Percentiles rank a stretch among this genome's conserved stretches.
These are phyloP conservation scores for Blastomyces parvus DNA, from an alignment of 2,329 filamentous ascomycete species.

Conservation along the genomic window DNA sequence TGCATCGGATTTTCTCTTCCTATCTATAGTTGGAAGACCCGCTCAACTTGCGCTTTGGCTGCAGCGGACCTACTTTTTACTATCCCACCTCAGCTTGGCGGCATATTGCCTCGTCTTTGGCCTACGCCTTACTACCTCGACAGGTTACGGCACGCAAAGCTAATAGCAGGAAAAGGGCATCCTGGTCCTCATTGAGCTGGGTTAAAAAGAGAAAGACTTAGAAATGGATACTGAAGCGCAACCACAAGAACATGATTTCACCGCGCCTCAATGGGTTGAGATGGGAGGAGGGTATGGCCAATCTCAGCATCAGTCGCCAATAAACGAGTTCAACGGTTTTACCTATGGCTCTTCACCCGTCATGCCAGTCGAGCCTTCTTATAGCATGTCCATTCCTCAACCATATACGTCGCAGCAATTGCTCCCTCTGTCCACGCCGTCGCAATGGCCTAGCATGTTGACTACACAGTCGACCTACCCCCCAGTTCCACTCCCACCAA, in stretches of 20 bases:
- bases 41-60: conserved; percentile 1
- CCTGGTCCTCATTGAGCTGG: not conserved
- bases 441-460: conserved; percentile 73
- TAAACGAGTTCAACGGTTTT: conserved; percentile 58
- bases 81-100: not conserved
- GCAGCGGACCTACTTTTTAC: not conserved
- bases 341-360: conserved; percentile 56
- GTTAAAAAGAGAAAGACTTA: not conserved
- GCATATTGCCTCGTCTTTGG: not conserved
- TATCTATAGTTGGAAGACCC: conserved; percentile 8
- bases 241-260: conserved; percentile 38
- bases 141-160: not conserved
- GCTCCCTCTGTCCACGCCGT: conserved; percentile 63
- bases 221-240: conserved; percentile 39
- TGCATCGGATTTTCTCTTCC: not conserved
- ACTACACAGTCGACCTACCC: conserved; percentile 59
- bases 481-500: conserved; percentile 48
- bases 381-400: conserved; percentile 48
- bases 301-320: conserved; percentile 58
- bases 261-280: conserved; percentile 38
- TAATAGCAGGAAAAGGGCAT: not conserved
- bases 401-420: conserved; percentile 48
- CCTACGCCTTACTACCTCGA: not conserved
- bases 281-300: conserved; percentile 37
- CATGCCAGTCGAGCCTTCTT: conserved; percentile 49